Conservation (phyloP, 768 basidiomycete species). For the Boletus pseudopeckii region DNA sequence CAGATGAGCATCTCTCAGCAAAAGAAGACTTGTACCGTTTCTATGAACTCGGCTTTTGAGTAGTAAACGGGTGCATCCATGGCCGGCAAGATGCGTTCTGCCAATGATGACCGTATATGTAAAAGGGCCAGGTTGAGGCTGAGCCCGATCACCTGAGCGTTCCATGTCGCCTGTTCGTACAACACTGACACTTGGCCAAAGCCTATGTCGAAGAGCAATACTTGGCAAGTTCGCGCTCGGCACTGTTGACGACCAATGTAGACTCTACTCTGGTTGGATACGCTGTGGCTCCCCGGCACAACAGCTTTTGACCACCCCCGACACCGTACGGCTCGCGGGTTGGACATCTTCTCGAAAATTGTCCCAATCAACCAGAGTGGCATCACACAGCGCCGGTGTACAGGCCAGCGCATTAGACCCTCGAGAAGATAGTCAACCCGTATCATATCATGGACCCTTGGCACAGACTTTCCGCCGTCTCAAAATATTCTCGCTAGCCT, state of each 20-base stretch:
- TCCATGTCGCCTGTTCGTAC: slow-evolving; percentile 7
- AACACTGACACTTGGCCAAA: slow-evolving; percentile 8
- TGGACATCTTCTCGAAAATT: slow-evolving; percentile 2
- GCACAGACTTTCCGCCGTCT: slow-evolving; percentile 68
- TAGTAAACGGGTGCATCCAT: slow-evolving; percentile 81
- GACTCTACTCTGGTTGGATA: slow-evolving; percentile 5
- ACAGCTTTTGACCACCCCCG: not conserved
- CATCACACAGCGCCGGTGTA: not conserved
- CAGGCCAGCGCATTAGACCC: slow-evolving; percentile 4
- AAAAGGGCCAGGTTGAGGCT: not conserved
- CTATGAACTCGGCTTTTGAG: slow-evolving; percentile 80
- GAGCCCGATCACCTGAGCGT: not conserved
- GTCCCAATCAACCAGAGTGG: slow-evolving; percentile 11
- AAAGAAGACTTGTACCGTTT: slow-evolving; percentile 53
- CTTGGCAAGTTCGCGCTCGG: slow-evolving; percentile 6
- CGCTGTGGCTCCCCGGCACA: not conserved
- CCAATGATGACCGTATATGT: not conserved
- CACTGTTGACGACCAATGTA: not conserved
- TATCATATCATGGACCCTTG: slow-evolving; percentile 69
- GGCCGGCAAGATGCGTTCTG: slow-evolving; percentile 15
- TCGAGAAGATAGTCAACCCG: slow-evolving; percentile 2
- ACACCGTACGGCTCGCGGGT: not conserved
- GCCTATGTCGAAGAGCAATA: slow-evolving; percentile 13
- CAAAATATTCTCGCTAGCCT: slow-evolving; percentile 81
- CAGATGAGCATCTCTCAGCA: not conserved